phyloP scores from a whole-genome alignment of 805 yeast genomes.

The Candida pini region DNA sequence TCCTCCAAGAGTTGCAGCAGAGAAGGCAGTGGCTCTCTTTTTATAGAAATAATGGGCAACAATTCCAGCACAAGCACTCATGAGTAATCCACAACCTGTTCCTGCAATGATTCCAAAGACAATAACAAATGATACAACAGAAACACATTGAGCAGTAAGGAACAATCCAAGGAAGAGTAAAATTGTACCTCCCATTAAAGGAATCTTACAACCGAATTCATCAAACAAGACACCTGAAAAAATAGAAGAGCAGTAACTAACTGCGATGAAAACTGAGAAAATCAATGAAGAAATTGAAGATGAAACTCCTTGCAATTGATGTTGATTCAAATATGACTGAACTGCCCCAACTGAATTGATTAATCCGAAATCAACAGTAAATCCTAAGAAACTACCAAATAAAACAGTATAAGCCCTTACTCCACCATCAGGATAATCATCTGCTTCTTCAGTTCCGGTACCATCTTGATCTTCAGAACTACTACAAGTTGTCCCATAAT shows the following conservation, averaged over 20 bases:
- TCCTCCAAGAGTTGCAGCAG: conserved; percentile 44
- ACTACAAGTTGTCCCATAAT: no score
- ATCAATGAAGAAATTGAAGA: conserved; percentile 55
- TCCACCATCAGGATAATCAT: conserved; percentile 54
- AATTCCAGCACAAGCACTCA: conserved; percentile 40
- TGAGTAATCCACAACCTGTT: conserved; percentile 36
- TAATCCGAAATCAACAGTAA: conserved; percentile 51
- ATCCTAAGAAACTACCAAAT: conserved; percentile 51
- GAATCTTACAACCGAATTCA: conserved; percentile 33
- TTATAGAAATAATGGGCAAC: conserved; percentile 40
- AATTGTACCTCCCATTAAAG: conserved; percentile 30
- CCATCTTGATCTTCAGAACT: no score
- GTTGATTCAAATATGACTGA: conserved; percentile 49
- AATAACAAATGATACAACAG: conserved; percentile 38
- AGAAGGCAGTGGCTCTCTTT: conserved; percentile 35
- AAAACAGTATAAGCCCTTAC: conserved; percentile 31
- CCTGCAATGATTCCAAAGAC: conserved; percentile 37
- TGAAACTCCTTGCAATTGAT: conserved; percentile 42
- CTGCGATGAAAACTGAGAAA: conserved; percentile 48
- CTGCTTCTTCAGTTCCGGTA: conserved; percentile 21
- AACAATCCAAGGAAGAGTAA: conserved; percentile 32
- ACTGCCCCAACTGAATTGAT: conserved; percentile 56
- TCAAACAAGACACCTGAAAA: conserved; percentile 40
- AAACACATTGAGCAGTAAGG: conserved; percentile 33
- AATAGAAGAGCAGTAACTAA: conserved; percentile 36